Conservation (phyloP, 306 rosid genomes). For the Phaseolus lunatus region DNA sequence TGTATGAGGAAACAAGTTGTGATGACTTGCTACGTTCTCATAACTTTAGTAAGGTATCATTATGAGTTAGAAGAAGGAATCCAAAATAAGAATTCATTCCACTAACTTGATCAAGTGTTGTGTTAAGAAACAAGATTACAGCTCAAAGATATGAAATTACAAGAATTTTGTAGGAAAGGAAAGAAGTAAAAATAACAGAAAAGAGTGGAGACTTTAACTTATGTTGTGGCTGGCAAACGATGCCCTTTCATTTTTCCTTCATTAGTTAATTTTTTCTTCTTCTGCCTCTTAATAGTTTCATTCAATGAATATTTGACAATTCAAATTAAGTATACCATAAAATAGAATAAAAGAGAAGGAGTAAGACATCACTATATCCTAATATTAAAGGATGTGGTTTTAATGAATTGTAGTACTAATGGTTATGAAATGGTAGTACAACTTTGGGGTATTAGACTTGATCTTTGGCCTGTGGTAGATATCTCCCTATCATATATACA, state of each 20-base stretch:
- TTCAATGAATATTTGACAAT: conserved; percentile 24
- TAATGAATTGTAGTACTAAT: background rate
- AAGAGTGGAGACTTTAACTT: conserved; percentile 31
- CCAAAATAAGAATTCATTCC: conserved; percentile 36
- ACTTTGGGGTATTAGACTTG: too few species aligned
- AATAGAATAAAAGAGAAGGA: background rate
- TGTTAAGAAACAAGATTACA: conserved; percentile 44
- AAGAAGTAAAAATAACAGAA: background rate
- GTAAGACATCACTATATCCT: background rate
- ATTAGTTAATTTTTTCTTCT: conserved; percentile 36
- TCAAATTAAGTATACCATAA: conserved; percentile 9
- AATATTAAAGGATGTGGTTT: conserved; percentile 1
- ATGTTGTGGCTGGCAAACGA: conserved; percentile 50
- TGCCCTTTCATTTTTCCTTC: conserved; percentile 42
- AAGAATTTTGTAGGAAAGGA: conserved; percentile 62
- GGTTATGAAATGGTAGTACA: background rate
- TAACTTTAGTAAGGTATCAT: conserved; percentile 50
- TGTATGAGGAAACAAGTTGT: conserved; percentile 68
- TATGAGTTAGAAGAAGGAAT: conserved; percentile 33
- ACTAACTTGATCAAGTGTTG: conserved; percentile 40
- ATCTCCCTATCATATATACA: too few species aligned
- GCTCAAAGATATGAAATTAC: conserved; percentile 49
- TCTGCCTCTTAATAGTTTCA: background rate
- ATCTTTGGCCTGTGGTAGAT: too few species aligned
- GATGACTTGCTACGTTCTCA: conserved; percentile 53